Conservation (phyloP, 768 basidiomycete genomes). For the Auricularia auricula-judae region DNA sequence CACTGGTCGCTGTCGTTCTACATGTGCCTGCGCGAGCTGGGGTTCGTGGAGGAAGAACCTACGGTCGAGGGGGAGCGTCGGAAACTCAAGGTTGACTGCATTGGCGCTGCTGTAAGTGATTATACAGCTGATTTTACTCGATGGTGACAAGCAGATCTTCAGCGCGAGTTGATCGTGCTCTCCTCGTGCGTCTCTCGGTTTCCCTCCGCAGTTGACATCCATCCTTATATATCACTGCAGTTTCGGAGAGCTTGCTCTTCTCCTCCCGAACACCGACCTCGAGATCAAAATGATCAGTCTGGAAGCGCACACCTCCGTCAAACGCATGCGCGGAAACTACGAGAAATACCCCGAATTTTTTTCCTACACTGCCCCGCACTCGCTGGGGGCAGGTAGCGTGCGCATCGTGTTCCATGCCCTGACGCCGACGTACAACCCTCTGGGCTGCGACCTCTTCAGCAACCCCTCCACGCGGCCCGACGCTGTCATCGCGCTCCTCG, state of each 20-base stretch:
- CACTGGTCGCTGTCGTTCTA: slow-evolving; percentile 33
- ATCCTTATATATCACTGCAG: neutral
- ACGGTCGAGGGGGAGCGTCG: slow-evolving; percentile 12
- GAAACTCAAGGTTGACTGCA: slow-evolving; percentile 23
- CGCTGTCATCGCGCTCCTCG: slow-evolving; percentile 31
- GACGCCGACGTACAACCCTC: slow-evolving; percentile 10
- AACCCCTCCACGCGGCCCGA: slow-evolving; percentile 18
- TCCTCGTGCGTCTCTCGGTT: slow-evolving; percentile 24
- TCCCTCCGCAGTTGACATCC: neutral
- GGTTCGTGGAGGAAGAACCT: slow-evolving; percentile 8
- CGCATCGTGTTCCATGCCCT: slow-evolving; percentile 24
- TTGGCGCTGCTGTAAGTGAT: slow-evolving; percentile 25
- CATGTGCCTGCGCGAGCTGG: slow-evolving; percentile 25
- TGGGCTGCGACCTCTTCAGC: slow-evolving; percentile 6
- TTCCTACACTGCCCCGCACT: slow-evolving; percentile 25
- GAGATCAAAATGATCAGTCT: neutral
- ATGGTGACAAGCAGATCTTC: neutral
- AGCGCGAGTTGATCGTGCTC: slow-evolving; percentile 17
- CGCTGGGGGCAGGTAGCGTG: slow-evolving; percentile 28
- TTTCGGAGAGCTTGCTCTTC: slow-evolving; percentile 33
- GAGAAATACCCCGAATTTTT: neutral
- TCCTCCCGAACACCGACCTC: slow-evolving; percentile 20
- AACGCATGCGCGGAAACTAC: neutral
- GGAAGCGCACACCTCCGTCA: neutral
- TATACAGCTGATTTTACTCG: slow-evolving; percentile 12